Evolutionary conservation across 495 filamentous ascomycete species (phyloP).

Genomic region (Chaetomium tenue): DNA sequence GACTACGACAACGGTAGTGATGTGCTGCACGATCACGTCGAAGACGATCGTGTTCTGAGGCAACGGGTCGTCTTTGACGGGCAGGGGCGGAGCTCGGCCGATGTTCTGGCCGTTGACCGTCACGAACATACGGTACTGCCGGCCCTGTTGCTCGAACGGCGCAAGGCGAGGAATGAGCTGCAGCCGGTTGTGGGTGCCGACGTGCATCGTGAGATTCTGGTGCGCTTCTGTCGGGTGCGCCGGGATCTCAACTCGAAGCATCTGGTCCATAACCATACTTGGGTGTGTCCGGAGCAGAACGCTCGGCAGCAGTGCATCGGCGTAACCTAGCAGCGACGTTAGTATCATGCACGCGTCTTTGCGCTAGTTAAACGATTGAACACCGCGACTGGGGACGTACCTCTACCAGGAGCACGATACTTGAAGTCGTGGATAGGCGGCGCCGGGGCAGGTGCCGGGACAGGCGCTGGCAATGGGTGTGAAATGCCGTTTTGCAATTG

Average conservation of each 20-base stretch:
- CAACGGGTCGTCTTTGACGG: slow-evolving; percentile 48
- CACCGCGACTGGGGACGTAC: slow-evolving; percentile 36
- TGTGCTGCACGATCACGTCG: slow-evolving; percentile 59
- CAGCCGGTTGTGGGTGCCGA: slow-evolving; percentile 60
- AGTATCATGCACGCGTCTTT: slow-evolving; percentile 9
- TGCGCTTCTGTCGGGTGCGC: slow-evolving; percentile 61
- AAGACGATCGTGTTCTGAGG: slow-evolving; percentile 52
- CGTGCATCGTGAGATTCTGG: slow-evolving; percentile 64
- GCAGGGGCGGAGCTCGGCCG: slow-evolving; percentile 45
- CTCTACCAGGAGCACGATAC: slow-evolving; percentile 53
- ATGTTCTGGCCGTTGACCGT: slow-evolving; percentile 57
- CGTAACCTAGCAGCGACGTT: slow-evolving; percentile 23
- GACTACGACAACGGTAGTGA: slow-evolving; percentile 64
- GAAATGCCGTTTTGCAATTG: slow-evolving; percentile 32
- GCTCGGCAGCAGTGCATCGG: slow-evolving; percentile 64
- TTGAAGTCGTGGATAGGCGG: slow-evolving; percentile 31
- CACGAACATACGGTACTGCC: slow-evolving; percentile 35
- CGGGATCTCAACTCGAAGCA: slow-evolving; percentile 57
- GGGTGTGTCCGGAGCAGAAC: slow-evolving; percentile 66
- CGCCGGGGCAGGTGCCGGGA: slow-evolving; percentile 18
- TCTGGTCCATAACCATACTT: slow-evolving; percentile 52
- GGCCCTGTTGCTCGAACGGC: slow-evolving; percentile 49
- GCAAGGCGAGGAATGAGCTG: slow-evolving; percentile 63
- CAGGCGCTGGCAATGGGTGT: slow-evolving; percentile 20
- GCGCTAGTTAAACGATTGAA: not conserved